Evolutionary conservation across 768 basidiomycete genomes (phyloP).

Genomic region (Sarcodon aspratus): DNA sequence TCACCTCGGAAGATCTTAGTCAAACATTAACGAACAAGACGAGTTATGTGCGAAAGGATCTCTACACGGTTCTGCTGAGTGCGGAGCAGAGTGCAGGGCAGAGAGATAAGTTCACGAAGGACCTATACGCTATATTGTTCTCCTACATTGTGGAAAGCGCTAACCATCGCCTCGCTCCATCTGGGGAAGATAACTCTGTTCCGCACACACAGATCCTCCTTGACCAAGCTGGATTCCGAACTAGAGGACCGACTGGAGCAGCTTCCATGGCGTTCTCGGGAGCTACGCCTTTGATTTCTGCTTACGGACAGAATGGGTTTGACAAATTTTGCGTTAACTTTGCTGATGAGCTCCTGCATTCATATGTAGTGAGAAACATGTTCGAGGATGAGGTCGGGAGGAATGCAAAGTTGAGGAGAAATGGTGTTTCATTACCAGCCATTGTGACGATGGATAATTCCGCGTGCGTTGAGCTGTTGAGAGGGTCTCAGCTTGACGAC

Average conservation of each 20-base stretch:
- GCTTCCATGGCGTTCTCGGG: constrained; percentile 55
- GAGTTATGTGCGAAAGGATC: no score
- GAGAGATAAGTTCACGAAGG: constrained; percentile 66
- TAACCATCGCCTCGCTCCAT: constrained; percentile 64
- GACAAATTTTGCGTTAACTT: constrained; percentile 88
- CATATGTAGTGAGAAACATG: constrained; percentile 56
- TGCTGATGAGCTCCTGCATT: constrained; percentile 72
- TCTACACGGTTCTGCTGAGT: constrained; percentile 73
- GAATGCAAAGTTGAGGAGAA: constrained; percentile 46
- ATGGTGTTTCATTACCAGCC: constrained; percentile 55
- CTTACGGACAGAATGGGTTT: constrained; percentile 72
- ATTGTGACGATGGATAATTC: constrained; percentile 74
- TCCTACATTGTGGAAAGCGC: constrained; percentile 81
- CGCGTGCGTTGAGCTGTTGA: constrained; percentile 74
- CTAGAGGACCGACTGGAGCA: constrained; percentile 50
- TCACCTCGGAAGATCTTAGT: no score
- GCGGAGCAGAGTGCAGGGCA: constrained; percentile 63
- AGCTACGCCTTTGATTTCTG: constrained; percentile 55
- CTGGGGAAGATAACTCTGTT: constrained; percentile 38
- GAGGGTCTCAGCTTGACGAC: constrained; percentile 59
- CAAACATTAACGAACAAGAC: no score
- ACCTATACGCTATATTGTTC: constrained; percentile 84
- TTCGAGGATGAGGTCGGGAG: constrained; percentile 67
- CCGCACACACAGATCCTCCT: constrained; percentile 55
- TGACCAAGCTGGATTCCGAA: constrained; percentile 79